Conservation (phyloP, 2,329 filamentous ascomycete species). For the Aspergillus hiratsukae region DNA sequence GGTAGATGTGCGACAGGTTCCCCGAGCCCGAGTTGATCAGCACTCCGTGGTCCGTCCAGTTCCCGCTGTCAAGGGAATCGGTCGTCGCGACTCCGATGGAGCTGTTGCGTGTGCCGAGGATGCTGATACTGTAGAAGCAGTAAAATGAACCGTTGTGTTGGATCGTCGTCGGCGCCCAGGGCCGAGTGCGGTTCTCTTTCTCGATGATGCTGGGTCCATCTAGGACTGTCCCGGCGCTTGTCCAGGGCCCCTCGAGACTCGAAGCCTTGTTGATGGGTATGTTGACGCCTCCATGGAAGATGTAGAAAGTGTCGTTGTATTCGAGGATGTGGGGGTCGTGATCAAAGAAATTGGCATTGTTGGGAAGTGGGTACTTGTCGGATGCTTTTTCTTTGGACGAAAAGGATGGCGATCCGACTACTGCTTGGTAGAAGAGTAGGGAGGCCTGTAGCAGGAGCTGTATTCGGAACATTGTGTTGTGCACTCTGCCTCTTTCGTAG, state of each 20-base stretch:
- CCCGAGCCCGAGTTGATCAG: constrained; percentile 30
- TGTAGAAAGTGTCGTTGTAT: constrained; percentile 26
- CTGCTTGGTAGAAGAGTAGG: background rate
- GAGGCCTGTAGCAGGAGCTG: background rate
- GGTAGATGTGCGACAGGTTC: constrained; percentile 19
- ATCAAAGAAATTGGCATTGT: constrained; percentile 22
- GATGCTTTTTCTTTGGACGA: constrained; percentile 1
- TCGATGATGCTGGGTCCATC: constrained; percentile 26
- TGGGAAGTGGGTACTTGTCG: constrained; percentile 22
- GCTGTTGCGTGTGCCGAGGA: constrained; percentile 25
- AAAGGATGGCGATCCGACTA: background rate
- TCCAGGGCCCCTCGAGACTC: constrained; percentile 31
- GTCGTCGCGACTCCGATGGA: constrained; percentile 35
- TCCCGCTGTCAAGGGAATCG: constrained; percentile 16
- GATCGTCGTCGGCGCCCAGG: constrained; percentile 35
- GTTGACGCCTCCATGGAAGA: constrained; percentile 30
- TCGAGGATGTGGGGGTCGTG: constrained; percentile 34
- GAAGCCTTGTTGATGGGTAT: constrained; percentile 23
- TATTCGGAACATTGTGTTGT: background rate
- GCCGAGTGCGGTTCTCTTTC: constrained; percentile 26
- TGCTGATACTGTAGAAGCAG: constrained; percentile 35
- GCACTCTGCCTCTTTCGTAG: too few relatives aligned
- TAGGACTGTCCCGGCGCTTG: constrained; percentile 28
- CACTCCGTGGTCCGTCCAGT: constrained; percentile 34
- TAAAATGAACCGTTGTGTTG: constrained; percentile 28